phyloP scores from a whole-genome alignment of 148 eudicot genomes.

The Camellia japonica region DNA sequence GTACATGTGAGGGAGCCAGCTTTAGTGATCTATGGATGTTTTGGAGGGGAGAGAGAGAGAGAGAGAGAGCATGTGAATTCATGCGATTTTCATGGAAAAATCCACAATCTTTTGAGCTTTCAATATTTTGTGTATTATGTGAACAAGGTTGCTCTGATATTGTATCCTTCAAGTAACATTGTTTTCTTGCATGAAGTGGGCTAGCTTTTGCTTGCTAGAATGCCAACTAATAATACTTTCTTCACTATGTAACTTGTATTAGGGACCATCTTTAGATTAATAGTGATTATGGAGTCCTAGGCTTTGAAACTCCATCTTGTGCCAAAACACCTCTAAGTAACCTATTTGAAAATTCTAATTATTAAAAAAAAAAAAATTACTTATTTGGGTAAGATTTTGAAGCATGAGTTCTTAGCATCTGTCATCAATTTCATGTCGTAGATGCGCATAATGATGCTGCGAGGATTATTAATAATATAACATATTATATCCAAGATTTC shows the following conservation, averaged over 20 bases:
- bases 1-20: not conserved
- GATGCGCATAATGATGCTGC: too few relatives aligned
- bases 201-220: slow-evolving; percentile 8
- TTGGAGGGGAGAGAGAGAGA: not conserved
- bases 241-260: not conserved
- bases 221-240: not conserved
- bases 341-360: not conserved
- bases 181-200: not conserved
- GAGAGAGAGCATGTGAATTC: slow-evolving; percentile 6
- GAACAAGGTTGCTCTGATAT: not conserved
- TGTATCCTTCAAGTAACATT: slow-evolving; percentile 2
- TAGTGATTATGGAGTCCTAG: too few relatives aligned
- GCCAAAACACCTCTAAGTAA: too few relatives aligned
- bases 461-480: too few relatives aligned
- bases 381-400: not conserved
- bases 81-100: slow-evolving; percentile 5
- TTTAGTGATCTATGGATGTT: not conserved
- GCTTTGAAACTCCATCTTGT: too few relatives aligned
- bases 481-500: too few relatives aligned
- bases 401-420: not conserved
- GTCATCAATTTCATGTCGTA: too few relatives aligned
- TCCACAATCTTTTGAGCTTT: not conserved
- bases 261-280: not conserved
- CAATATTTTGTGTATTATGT: not conserved
- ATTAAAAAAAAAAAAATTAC: too few relatives aligned